A percentile compares a stretch with the other conserved stretches of the same genome.
Evolutionary conservation across 2,329 filamentous ascomycete species (phyloP).

Genomic region (Neurospora sp.): DNA sequence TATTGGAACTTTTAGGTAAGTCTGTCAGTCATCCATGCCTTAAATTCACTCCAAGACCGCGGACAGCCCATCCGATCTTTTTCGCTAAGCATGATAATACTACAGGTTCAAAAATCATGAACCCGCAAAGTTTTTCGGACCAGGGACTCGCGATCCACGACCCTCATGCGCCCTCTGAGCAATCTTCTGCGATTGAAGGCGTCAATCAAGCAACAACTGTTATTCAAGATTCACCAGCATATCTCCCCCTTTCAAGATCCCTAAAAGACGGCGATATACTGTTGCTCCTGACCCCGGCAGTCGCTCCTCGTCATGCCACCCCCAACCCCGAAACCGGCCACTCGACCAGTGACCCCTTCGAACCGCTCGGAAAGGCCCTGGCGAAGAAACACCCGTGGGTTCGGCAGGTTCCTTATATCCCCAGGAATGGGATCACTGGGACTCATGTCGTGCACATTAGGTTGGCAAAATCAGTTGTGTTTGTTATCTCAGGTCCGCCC

Average conservation of each 20-base stretch:
- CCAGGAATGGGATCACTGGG: slow-evolving; percentile 51
- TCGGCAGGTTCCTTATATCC: slow-evolving; percentile 63
- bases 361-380: slow-evolving; percentile 56
- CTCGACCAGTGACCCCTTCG: slow-evolving; percentile 54
- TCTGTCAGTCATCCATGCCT: neutral
- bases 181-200: slow-evolving; percentile 9
- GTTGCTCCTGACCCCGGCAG: slow-evolving; percentile 51
- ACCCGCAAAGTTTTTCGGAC: neutral
- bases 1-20: neutral
- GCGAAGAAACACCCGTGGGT: slow-evolving; percentile 50
- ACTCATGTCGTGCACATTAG: slow-evolving; percentile 54
- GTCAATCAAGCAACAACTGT: slow-evolving; percentile 17
- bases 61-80: neutral
- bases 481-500: slow-evolving; percentile 46
- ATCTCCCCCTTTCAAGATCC: slow-evolving; percentile 36
- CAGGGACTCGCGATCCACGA: slow-evolving; percentile 1
- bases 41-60: neutral
- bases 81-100: neutral
- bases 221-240: slow-evolving; percentile 33
- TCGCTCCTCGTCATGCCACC: slow-evolving; percentile 33
- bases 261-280: slow-evolving; percentile 43
- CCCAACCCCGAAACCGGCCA: slow-evolving; percentile 25
- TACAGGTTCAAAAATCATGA: neutral
- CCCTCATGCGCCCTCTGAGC: slow-evolving; percentile 7
- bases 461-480: slow-evolving; percentile 48